Evolutionary conservation across 2,329 filamentous ascomycete species (phyloP).

Genomic region (Fusarium sp.): DNA sequence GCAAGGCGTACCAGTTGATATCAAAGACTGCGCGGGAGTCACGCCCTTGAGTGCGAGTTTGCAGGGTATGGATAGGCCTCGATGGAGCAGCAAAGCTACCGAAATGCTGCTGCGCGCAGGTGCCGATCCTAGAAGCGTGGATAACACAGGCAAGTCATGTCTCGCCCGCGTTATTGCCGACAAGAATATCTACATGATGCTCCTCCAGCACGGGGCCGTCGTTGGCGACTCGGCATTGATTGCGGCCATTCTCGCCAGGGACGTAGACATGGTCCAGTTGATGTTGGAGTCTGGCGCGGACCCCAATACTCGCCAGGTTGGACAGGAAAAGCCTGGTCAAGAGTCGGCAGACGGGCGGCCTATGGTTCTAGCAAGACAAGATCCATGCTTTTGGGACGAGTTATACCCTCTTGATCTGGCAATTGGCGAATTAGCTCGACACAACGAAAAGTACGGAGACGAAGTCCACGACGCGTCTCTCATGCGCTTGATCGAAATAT

Average conservation of each 20-base stretch:
- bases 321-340: too few relatives aligned
- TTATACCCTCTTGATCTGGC: neutral
- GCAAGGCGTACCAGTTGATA: neutral
- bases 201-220: neutral
- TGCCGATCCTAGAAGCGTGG: neutral
- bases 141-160: neutral
- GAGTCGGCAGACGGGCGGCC: neutral
- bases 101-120: neutral
- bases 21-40: accelerated
- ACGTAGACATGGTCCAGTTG: neutral
- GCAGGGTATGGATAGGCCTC: accelerated
- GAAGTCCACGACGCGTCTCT: accelerated
- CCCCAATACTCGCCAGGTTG: neutral
- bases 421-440: neutral
- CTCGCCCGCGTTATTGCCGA: neutral
- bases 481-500: neutral
- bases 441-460: too few relatives aligned
- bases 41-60: neutral
- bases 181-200: neutral
- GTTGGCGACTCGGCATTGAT: accelerated
- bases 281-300: neutral
- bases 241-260: neutral
- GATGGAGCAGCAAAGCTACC: neutral
- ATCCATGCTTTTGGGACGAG: neutral
- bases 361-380: too few relatives aligned